phyloP scores from a whole-genome alignment of 2,329 filamentous ascomycete genomes.

The Curvularia sp. region DNA sequence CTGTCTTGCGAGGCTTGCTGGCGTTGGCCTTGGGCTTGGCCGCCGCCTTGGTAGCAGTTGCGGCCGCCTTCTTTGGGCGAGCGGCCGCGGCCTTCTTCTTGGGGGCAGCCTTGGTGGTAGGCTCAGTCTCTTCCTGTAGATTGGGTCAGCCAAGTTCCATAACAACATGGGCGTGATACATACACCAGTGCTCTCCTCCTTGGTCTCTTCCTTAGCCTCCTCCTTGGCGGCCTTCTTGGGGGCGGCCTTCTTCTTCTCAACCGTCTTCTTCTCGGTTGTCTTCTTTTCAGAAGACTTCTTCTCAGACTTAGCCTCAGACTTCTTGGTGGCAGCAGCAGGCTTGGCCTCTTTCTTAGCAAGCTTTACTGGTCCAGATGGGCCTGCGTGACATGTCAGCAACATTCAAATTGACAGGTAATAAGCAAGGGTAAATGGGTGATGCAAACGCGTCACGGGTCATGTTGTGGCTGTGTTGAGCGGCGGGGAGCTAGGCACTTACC shows the following conservation, averaged over 20 bases:
- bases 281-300: slow-evolving; percentile 41
- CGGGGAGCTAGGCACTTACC: slow-evolving; percentile 63
- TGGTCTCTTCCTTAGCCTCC: background rate
- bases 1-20: slow-evolving; percentile 57
- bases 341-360: slow-evolving; percentile 77
- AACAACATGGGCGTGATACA: slow-evolving; percentile 8
- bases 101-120: slow-evolving; percentile 27
- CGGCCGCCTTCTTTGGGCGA: slow-evolving; percentile 34
- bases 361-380: slow-evolving; percentile 89
- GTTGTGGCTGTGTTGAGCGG: background rate
- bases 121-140: slow-evolving; percentile 43
- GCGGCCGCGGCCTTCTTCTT: slow-evolving; percentile 33
- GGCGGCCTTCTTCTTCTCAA: slow-evolving; percentile 40
- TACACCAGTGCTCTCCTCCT: slow-evolving; percentile 28
- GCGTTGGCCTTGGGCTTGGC: slow-evolving; percentile 56
- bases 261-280: slow-evolving; percentile 34
- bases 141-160: slow-evolving; percentile 20
- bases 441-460: background rate
- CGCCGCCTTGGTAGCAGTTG: slow-evolving; percentile 37
- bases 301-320: slow-evolving; percentile 43
- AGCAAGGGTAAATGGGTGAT: background rate
- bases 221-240: slow-evolving; percentile 32
- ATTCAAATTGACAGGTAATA: background rate
- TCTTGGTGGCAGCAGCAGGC: slow-evolving; percentile 40
- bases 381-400: slow-evolving; percentile 55